Evolutionary conservation across 2,329 filamentous ascomycete genomes (phyloP).

Genomic region (Tolypocladium sp.): DNA sequence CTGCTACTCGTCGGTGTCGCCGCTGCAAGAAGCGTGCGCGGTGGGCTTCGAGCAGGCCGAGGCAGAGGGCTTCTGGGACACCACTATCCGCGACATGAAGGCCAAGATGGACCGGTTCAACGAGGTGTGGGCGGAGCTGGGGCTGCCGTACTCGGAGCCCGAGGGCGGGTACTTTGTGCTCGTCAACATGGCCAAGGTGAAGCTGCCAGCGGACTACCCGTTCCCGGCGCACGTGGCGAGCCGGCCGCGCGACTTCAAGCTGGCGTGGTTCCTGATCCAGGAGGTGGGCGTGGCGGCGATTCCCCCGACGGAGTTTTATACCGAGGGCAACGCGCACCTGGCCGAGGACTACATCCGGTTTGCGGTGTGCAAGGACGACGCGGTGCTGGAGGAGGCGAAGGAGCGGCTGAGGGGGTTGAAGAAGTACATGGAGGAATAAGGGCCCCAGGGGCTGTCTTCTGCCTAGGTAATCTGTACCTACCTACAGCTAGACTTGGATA

Average conservation of each 20-base stretch:
- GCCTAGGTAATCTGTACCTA: too few relatives aligned
- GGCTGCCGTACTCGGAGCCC: conserved; percentile 76
- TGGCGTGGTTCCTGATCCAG: conserved; percentile 94
- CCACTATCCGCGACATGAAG: conserved; percentile 79
- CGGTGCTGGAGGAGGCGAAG: conserved; percentile 72
- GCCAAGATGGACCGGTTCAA: conserved; percentile 83
- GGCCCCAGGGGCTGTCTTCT: too few relatives aligned
- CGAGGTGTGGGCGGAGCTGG: conserved; percentile 66
- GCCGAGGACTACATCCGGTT: conserved; percentile 92
- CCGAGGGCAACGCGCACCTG: conserved; percentile 69
- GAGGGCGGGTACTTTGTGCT: conserved; percentile 97
- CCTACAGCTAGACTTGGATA: neutral
- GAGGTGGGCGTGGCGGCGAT: conserved; percentile 94
- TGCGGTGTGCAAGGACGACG: conserved; percentile 91
- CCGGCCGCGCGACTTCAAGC: conserved; percentile 85
- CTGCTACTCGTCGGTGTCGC: conserved; percentile 89
- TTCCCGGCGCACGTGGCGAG: conserved; percentile 84
- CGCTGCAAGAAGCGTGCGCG: conserved; percentile 87
- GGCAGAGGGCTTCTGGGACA: conserved; percentile 75
- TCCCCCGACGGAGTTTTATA: conserved; percentile 95
- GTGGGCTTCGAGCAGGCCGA: conserved; percentile 92
- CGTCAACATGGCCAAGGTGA: conserved; percentile 83
- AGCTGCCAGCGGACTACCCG: conserved; percentile 71
- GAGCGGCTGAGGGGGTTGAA: conserved; percentile 63
- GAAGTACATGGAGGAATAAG: conserved; percentile 49